phyloP scores from a whole-genome alignment of 805 yeast species.

The Candida orba region DNA sequence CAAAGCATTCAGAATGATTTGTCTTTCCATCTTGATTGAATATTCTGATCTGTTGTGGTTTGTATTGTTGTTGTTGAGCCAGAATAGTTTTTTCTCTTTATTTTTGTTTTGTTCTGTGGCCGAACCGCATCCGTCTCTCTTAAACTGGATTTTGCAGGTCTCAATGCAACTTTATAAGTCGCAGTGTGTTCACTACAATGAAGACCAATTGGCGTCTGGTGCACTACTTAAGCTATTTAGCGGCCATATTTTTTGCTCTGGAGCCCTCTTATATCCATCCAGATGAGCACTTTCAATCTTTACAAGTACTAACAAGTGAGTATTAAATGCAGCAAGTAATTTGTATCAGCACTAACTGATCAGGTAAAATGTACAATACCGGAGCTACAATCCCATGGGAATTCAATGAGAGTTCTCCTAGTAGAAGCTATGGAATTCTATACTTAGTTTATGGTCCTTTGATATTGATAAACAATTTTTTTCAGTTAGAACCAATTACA shows the following conservation, averaged over 20 bases:
- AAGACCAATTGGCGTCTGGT: constrained; percentile 13
- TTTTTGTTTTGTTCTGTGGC: neutral
- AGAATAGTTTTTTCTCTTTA: neutral
- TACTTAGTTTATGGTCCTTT: constrained; percentile 67
- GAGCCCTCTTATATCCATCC: constrained; percentile 90
- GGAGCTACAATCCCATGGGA: constrained; percentile 66
- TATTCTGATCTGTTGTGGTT: neutral
- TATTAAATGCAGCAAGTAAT: neutral
- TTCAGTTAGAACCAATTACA: constrained; percentile 38
- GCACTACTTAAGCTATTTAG: constrained; percentile 18
- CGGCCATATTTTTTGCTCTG: constrained; percentile 46
- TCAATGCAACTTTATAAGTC: too few species aligned
- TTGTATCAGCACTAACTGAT: neutral
- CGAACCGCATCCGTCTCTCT: neutral
- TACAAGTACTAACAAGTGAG: constrained; percentile 57
- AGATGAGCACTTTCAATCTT: constrained; percentile 93
- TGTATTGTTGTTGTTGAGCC: neutral
- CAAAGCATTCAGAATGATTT: constrained; percentile 40
- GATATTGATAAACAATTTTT: constrained; percentile 29
- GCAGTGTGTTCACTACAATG: neutral
- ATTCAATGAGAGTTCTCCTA: constrained; percentile 45
- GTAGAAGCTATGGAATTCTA: constrained; percentile 67
- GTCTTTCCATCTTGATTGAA: constrained; percentile 31
- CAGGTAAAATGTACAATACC: constrained; percentile 1
- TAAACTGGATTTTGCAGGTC: neutral